Evolutionary conservation across 352 stramenopile species (phyloP).

Genomic region (Pythium rishiriense): DNA sequence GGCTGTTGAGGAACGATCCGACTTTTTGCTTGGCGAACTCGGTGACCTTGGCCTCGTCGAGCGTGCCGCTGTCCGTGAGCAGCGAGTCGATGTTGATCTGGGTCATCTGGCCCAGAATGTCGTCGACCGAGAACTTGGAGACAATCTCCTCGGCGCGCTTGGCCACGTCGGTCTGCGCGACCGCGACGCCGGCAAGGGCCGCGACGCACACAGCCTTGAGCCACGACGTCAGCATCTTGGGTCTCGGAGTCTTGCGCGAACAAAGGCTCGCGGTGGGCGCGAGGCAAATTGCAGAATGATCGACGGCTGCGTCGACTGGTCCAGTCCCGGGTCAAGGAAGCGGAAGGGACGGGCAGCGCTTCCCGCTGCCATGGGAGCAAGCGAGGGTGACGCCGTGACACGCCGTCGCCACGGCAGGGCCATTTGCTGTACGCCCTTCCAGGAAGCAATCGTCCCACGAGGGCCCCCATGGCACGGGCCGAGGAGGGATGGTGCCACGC

Average conservation of each 20-base stretch:
- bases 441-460: not conserved
- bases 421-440: no score
- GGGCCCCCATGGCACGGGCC: not conserved
- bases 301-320: no score
- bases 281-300: constrained; percentile 36
- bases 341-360: no score
- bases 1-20: constrained; percentile 71
- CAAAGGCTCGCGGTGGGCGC: not conserved
- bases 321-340: no score
- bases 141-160: constrained; percentile 53
- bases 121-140: constrained; percentile 39
- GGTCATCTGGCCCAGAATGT: constrained; percentile 81
- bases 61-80: constrained; percentile 39
- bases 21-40: constrained; percentile 62
- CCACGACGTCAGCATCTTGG: constrained; percentile 45
- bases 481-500: not conserved
- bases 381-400: not conserved
- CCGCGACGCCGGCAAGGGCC: constrained; percentile 32
- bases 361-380: not conserved
- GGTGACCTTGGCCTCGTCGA: constrained; percentile 46
- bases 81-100: constrained; percentile 79
- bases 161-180: constrained; percentile 24
- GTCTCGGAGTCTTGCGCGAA: not conserved
- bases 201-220: constrained; percentile 31
- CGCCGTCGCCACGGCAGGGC: not conserved